phyloP scores from a whole-genome alignment of 2,329 filamentous ascomycete genomes.

The Ilyonectria robusta region DNA sequence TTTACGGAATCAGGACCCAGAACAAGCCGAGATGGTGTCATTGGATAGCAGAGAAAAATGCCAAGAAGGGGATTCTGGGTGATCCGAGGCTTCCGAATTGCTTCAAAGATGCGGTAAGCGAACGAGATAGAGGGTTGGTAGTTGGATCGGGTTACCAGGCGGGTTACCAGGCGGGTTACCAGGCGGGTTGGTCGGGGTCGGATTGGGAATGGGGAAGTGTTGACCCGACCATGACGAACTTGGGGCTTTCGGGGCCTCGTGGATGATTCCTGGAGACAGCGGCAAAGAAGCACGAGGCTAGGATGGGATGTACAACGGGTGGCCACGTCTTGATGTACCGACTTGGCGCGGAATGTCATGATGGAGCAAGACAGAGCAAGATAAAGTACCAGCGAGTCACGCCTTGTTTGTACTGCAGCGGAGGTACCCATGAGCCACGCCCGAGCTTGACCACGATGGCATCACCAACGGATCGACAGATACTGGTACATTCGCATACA shows the following conservation, averaged over 20 bases:
- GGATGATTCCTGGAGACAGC: not conserved
- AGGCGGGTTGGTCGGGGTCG: constrained; percentile 10
- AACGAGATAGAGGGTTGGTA: not conserved
- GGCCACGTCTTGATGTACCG: not conserved
- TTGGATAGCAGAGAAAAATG: constrained; percentile 7
- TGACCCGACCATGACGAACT: not conserved
- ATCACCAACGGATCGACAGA: constrained; percentile 37
- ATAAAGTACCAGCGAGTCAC: not conserved
- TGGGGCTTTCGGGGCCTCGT: constrained; percentile 2
- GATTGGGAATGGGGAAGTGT: not conserved
- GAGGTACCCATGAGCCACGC: not conserved
- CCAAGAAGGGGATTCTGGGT: not conserved
- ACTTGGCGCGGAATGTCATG: not conserved
- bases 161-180: too few relatives aligned
- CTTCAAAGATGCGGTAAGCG: constrained; percentile 39
- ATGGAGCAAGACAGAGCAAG: not conserved
- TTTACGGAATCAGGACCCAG: constrained; percentile 1
- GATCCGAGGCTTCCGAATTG: constrained; percentile 49
- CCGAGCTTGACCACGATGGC: constrained; percentile 3
- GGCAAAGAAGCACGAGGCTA: not conserved
- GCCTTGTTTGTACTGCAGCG: constrained; percentile 1
- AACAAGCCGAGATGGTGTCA: constrained; percentile 1
- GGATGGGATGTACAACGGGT: not conserved
- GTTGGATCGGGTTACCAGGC: constrained; percentile 1
- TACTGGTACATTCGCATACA: not conserved